Conservation (phyloP, 805 yeast genomes). For the Kuraishia ogatae region DNA sequence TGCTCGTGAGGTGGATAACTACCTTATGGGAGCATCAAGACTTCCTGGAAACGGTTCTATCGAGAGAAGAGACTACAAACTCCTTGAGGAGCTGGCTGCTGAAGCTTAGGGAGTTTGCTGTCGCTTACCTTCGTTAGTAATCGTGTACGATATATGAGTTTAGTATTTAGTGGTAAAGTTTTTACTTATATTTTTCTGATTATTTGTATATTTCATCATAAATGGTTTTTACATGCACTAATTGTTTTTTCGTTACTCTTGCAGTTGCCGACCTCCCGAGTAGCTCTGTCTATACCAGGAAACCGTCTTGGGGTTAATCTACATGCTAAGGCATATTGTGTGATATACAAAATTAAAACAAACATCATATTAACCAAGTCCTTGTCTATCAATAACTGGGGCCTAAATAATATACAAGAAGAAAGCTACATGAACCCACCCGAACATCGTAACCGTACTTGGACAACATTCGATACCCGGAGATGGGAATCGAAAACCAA, state of each 20-base stretch:
- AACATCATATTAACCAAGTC: neutral
- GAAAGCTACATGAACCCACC: neutral
- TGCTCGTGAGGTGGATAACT: constrained; percentile 87
- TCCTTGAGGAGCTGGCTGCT: constrained; percentile 70
- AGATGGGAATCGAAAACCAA: neutral
- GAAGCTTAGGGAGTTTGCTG: constrained; percentile 28
- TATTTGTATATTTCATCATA: neutral
- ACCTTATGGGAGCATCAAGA: constrained; percentile 67
- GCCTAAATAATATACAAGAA: neutral
- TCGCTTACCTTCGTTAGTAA: neutral
- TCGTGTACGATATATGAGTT: neutral
- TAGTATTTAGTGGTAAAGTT: neutral
- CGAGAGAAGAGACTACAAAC: constrained; percentile 71
- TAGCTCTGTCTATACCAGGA: too few species aligned
- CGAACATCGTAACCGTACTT: neutral
- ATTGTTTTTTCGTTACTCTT: too few species aligned
- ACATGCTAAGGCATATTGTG: too few species aligned
- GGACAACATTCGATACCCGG: too few species aligned
- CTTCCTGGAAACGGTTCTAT: constrained; percentile 94
- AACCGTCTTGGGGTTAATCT: too few species aligned
- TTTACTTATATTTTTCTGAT: neutral
- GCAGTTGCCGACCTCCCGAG: too few species aligned
- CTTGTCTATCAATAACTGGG: neutral
- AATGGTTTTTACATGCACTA: neutral
- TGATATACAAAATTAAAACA: too few species aligned